Evolutionary conservation across 345 rosid genomes (phyloP).

Genomic region (Brassica incana): DNA sequence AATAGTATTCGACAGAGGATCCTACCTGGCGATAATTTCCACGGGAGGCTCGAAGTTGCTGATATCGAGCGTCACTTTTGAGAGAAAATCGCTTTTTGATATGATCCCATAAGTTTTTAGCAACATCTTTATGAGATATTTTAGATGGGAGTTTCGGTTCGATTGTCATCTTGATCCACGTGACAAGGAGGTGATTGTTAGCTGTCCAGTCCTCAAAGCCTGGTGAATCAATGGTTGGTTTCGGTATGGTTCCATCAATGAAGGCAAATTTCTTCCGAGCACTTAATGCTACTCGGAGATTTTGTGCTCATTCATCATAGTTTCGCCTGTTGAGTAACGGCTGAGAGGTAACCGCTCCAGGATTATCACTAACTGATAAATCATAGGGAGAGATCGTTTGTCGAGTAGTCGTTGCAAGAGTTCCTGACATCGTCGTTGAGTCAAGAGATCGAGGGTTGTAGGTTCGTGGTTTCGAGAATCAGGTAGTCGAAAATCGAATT

Average conservation of each 20-base stretch:
- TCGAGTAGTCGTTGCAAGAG: neutral
- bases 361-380: neutral
- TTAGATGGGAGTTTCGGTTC: neutral
- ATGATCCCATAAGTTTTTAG: neutral
- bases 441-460: too few relatives aligned
- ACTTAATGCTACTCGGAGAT: neutral
- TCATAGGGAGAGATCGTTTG: neutral
- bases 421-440: too few relatives aligned
- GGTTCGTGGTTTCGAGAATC: too few relatives aligned
- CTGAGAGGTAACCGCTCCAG: neutral
- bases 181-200: neutral
- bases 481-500: too few relatives aligned
- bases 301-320: neutral
- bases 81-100: neutral
- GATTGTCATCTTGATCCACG: neutral
- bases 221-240: neutral
- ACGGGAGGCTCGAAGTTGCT: neutral
- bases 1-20: neutral
- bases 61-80: neutral
- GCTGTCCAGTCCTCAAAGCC: neutral
- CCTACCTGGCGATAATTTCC: neutral
- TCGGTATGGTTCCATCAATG: neutral
- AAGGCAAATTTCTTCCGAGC: neutral
- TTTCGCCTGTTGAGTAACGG: neutral
- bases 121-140: neutral